Conservation (phyloP, 495 filamentous ascomycete genomes). For the Neurospora sp. region DNA sequence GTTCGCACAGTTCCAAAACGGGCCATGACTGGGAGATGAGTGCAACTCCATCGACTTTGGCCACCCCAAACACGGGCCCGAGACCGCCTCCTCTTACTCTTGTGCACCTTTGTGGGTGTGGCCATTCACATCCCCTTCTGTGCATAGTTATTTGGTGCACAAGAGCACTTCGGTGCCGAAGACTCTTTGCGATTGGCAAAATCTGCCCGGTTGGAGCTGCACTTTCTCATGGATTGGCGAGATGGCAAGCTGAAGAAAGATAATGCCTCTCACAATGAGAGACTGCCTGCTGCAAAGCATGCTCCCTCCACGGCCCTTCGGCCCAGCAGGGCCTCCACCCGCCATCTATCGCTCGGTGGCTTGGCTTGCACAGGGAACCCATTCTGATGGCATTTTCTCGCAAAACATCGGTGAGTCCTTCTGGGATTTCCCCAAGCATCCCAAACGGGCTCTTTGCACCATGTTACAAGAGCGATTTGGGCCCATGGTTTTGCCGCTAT, state of each 20-base stretch:
- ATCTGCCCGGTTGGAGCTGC: neutral
- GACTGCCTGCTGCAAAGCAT: neutral
- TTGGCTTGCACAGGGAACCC: neutral
- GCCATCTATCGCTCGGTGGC: neutral
- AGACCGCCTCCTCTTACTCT: neutral
- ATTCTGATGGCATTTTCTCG: neutral
- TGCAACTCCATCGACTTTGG: neutral
- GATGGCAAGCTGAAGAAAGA: neutral
- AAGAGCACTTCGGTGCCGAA: constrained; percentile 5
- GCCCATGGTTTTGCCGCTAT: constrained; percentile 8
- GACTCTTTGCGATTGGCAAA: neutral
- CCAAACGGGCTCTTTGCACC: constrained; percentile 9
- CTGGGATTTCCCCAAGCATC: constrained; percentile 1
- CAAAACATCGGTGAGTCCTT: neutral
- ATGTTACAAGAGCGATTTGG: constrained; percentile 2
- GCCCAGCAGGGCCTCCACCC: neutral
- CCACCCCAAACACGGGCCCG: neutral
- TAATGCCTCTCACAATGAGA: neutral
- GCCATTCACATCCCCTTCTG: neutral
- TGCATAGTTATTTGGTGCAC: neutral
- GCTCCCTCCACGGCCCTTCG: neutral
- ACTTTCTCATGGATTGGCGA: neutral
- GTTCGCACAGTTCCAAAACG: neutral
- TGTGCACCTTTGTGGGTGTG: neutral
- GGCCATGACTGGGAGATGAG: neutral